Base-by-base conservation (phyloP, 371 early-diverging fungal genomes). In the Mucor plumbeus region DNA sequence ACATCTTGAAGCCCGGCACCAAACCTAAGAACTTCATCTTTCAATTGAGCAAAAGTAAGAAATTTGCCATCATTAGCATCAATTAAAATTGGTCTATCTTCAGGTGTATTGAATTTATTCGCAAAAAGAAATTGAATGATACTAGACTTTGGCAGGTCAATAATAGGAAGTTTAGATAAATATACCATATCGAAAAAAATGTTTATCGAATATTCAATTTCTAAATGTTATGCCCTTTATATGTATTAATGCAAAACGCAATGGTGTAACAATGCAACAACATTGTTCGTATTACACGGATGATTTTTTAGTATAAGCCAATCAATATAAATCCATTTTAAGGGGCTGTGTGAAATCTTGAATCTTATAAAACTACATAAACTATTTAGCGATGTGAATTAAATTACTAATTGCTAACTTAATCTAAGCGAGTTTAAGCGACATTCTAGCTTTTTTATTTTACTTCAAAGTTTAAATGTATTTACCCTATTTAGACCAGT, bases 1-100 rank as follows among this genome's bases (percentile, higher is more conserved):
- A 65, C 36, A 66, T 91, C 85, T 73, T 84, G 79, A 14, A 96
- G 76, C 35, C 94, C 93, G 15, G 89, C 86, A 31, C 92, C 92
- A 75, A 95, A 90, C 21, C 80, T 71, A 40, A 83, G 69, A 9
- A 89, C 77, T 26, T 71, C 54, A 40, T 76, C 65, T 47, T 85
- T 82, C 19, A 94, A 69, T 59, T 92, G 85, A 15, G 80, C 85
- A 70, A 85, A 90, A 11, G 94, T 88, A 13, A 69, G 15, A 21
- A 4, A 21, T 8, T 26, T 33, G 15, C 31, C 38, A 17, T 59
- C 43, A 11, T 71, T 58, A 21, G 84, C 87, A 66, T 93, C 90
- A 47, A 93, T 83, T 35, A 88, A 81, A 26, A 89, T 64, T 7
- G 70, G 75, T 68, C 80, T 83, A 53, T 81, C 73, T n/a, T 82